A percentile compares a stretch with the other conserved stretches of the same genome.
Conservation (phyloP, 805 yeast species). For the Candida quercuum region DNA sequence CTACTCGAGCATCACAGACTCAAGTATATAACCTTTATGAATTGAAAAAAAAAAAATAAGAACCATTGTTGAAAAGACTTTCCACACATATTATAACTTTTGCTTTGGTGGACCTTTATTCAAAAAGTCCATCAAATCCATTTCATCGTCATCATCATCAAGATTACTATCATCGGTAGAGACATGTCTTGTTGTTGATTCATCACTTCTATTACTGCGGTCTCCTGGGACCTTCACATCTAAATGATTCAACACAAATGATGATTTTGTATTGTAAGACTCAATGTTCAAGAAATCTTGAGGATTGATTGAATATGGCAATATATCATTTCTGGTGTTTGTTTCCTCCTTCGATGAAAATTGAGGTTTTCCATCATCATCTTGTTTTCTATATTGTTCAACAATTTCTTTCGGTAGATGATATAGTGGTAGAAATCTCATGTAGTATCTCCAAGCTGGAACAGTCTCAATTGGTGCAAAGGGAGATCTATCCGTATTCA, state of each 20-base stretch:
- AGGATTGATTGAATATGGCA: conserved; percentile 7
- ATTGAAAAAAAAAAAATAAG: not conserved
- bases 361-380: too few species aligned
- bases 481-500: conserved; percentile 20
- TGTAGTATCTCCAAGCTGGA: conserved; percentile 33
- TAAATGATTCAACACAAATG: too few species aligned
- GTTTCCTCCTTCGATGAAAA: too few species aligned
- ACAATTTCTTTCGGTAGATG: conserved; percentile 30
- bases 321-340: not conserved
- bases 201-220: not conserved
- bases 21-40: too few species aligned
- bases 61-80: too few species aligned
- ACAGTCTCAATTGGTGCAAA: conserved; percentile 23
- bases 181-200: not conserved
- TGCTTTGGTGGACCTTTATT: conserved; percentile 31
- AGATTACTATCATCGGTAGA: conserved; percentile 1
- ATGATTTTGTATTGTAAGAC: too few species aligned
- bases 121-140: conserved; percentile 44
- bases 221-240: too few species aligned
- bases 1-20: too few species aligned
- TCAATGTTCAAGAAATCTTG: conserved; percentile 10
- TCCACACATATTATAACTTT: too few species aligned
- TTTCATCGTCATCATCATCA: conserved; percentile 22
- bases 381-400: conserved; percentile 2
- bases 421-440: conserved; percentile 41